Base-by-base conservation (phyloP, 2,329 filamentous ascomycete species). In the Ophiostoma sp. region DNA sequence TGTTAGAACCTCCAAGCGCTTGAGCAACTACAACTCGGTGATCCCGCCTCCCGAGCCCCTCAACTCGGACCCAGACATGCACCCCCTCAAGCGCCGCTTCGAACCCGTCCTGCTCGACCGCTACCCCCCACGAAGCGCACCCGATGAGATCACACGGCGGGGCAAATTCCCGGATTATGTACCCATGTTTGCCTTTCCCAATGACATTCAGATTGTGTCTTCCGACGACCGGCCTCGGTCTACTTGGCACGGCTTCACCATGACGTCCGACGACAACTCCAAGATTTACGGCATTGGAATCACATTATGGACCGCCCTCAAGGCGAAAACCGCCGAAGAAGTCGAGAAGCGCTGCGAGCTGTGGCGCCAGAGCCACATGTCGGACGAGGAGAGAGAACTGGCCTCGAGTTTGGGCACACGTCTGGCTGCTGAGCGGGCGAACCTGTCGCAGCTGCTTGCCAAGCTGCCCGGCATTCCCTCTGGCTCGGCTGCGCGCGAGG, bases 231-330 rank as follows among this genome's bases (percentile, higher is more conserved):
- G 94, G 72, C 95, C 95, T 0, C 86, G 93, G 72, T 94, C 95
- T n/a, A 97, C 94, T 33, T 99, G 95, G 95, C 95, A 99, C 80
- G 95, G 95, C 67, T 99, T 99, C 77, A 94, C 93, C 73, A 98
- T 99, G 95, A 99, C 95, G 1, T 91, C 90, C 31, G 91, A 92
- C 70, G 94, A 98, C 77, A 94, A 93, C 76, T 91, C 92, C 70
- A 96, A 95, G 78, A 84, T 98, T 27, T 94, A 98, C 77, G 94
- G 93, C 44, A 92, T 98, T 71, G 94, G 91, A 73, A 86, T 97
- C 70, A 96, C 93, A 69, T 86, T 98, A 60, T 99, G 95, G 95
- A 92, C 93, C 69, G 93, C 95, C 0, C 80, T 99, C 69, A 92
- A 92, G 72, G 84, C 89, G 13, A 88, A 90, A 71, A 89, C 94